Base-by-base conservation (phyloP, 2,329 filamentous ascomycete genomes). In the Neonectria hederae region DNA sequence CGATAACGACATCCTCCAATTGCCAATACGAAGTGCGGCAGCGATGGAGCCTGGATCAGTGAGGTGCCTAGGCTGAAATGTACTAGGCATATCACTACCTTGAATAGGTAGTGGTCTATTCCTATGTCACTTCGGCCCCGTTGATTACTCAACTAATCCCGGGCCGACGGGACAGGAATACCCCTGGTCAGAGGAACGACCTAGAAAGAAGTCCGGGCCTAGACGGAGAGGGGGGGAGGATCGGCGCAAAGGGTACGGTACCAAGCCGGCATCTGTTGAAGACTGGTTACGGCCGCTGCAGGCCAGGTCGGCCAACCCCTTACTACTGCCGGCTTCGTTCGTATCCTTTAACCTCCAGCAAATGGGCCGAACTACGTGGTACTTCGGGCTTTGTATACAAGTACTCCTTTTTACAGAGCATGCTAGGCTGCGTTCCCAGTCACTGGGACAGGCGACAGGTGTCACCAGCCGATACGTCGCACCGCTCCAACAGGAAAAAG, bases 191-290 rank as follows among this genome's bases (percentile, higher is more conserved):
- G 32, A 35, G 32, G 32, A 35, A 35, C 32, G 13, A 6, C 32
- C 32, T 13, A 14, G 32, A 35, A 35, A 35, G 32, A 35, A 22
- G 5, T 14, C 21, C 9, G 43, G 21, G 22, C 43, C 57, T 45
- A 22, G 22, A 17, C 32, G 32, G 11, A 6, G 32, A 35, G 32
- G 5, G n/a, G 24, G 42, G 57, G 55, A 54, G 52, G 62, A 56
- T 58, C 24, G 55, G 59, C 53, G 30, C 26, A 62, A 35, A 35
- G n/a, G n/a, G n/a, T n/a, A 52, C 24, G 22, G 62, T 55, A 54
- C 32, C 28, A 65, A 26, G 46, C 54, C 56, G 26, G 43, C 32
- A 24, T 51, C 55, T 51, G 53, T 68, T 59, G 53, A 65, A 57
- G 52, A 62, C 51, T 35, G 66, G 54, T 63, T 49, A 54, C 54